These are phyloP conservation scores for Termitomyces sp. DNA, from an alignment of 768 basidiomycete genomes.

Conservation along the genomic window DNA sequence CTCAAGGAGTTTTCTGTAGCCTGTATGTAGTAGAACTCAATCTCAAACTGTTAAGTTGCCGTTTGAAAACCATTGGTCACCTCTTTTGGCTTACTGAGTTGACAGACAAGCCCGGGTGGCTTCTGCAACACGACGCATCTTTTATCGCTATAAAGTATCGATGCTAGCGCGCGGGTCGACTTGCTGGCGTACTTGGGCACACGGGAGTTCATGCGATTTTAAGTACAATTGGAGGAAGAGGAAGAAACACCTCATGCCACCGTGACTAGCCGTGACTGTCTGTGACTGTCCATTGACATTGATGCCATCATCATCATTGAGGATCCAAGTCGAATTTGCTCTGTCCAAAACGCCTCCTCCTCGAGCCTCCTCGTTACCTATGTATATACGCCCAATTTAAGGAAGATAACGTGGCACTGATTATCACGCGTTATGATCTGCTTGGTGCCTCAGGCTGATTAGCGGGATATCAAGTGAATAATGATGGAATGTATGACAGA, in stretches of 20 bases:
- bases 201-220: slow-evolving; percentile 5
- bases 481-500: not conserved
- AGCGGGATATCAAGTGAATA: not conserved
- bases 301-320: too few relatives aligned
- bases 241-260: too few relatives aligned
- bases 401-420: too few relatives aligned
- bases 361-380: too few relatives aligned
- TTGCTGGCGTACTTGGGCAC: not conserved
- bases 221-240: too few relatives aligned
- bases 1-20: slow-evolving; percentile 9
- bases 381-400: too few relatives aligned
- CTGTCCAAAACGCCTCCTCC: too few relatives aligned
- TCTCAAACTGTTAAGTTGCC: not conserved
- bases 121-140: slow-evolving; percentile 59
- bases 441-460: not conserved
- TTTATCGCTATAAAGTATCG: slow-evolving; percentile 50
- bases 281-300: too few relatives aligned
- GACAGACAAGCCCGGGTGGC: slow-evolving; percentile 56
- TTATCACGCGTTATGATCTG: not conserved
- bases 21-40: not conserved
- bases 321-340: too few relatives aligned
- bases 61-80: not conserved
- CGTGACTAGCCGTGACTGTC: too few relatives aligned
- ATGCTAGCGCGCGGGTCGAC: slow-evolving; percentile 1
- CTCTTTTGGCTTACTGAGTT: slow-evolving; percentile 29